Evolutionary conservation across 1,284 basidiomycete genomes (phyloP).

Genomic region (Austropuccinia psidii): DNA sequence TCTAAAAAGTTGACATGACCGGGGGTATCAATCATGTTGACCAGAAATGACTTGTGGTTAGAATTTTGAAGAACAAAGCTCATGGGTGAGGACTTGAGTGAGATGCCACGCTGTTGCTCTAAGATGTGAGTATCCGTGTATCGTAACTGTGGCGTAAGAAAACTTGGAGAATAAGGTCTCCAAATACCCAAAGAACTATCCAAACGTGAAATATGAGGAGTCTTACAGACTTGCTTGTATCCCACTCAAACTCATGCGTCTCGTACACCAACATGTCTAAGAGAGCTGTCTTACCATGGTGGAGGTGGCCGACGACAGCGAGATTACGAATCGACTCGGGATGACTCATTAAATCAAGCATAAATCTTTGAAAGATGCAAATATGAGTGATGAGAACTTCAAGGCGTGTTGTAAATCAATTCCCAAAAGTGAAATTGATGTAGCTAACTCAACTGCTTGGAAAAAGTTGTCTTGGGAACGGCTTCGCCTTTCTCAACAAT

Average conservation of each 20-base stretch:
- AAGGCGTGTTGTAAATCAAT: not conserved
- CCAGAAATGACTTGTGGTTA: conserved; percentile 79
- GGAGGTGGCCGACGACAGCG: conserved; percentile 86
- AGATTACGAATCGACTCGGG: conserved; percentile 94
- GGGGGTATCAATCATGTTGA: conserved; percentile 94
- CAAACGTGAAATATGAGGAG: conserved; percentile 24
- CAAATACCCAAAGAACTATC: conserved; percentile 12
- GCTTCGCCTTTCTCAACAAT: conserved; percentile 64
- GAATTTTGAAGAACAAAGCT: conserved; percentile 83
- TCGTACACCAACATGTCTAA: conserved; percentile 96
- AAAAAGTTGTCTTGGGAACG: conserved; percentile 83
- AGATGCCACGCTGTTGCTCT: conserved; percentile 79
- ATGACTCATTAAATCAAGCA: conserved; percentile 82
- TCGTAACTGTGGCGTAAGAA: conserved; percentile 55
- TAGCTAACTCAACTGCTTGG: conserved; percentile 67
- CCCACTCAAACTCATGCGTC: conserved; percentile 90
- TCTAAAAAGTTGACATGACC: conserved; percentile 98
- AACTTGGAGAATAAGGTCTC: conserved; percentile 41
- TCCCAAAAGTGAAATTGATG: not conserved
- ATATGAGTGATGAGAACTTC: not conserved
- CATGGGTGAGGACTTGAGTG: conserved; percentile 94
- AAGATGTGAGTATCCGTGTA: conserved; percentile 94
- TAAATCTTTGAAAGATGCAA: conserved; percentile 69
- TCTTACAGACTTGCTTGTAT: conserved; percentile 72
- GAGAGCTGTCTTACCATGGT: conserved; percentile 94